Conservation (phyloP, 2,329 filamentous ascomycete species). For the Aspergillus pseudotamarii region DNA sequence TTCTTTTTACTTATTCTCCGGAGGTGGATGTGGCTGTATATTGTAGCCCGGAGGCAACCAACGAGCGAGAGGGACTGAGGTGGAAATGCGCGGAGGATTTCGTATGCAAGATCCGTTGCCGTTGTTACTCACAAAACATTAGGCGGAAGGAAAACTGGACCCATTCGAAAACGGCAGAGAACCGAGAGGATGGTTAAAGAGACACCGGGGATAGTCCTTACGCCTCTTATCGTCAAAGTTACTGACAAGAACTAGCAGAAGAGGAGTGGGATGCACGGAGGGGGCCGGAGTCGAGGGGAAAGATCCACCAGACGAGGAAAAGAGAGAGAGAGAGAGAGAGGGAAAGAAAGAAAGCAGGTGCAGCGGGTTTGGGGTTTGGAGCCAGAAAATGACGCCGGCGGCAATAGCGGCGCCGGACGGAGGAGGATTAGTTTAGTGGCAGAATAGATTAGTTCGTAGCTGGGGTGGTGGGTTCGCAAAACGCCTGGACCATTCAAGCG, state of each 20-base stretch:
- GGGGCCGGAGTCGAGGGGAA: slow-evolving; percentile 11
- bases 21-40: neutral
- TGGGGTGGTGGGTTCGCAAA: slow-evolving; percentile 2
- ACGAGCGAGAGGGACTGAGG: slow-evolving; percentile 1
- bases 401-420: slow-evolving; percentile 26
- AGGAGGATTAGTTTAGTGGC: slow-evolving; percentile 8
- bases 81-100: slow-evolving; percentile 20
- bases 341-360: slow-evolving; percentile 17
- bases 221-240: neutral
- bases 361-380: slow-evolving; percentile 21
- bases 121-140: slow-evolving; percentile 18
- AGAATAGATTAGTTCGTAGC: neutral
- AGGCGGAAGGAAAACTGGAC: slow-evolving; percentile 16
- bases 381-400: slow-evolving; percentile 24
- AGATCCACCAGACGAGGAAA: slow-evolving; percentile 11
- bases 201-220: neutral
- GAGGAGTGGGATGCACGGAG: slow-evolving; percentile 9
- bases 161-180: slow-evolving; percentile 17
- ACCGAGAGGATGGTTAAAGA: neutral
- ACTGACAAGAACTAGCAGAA: neutral
- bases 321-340: slow-evolving; percentile 5
- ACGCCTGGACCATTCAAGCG: slow-evolving; percentile 1
- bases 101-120: slow-evolving; percentile 26
- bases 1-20: neutral
- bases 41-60: neutral